Conservation (phyloP, 2,329 filamentous ascomycete species). For the Ascochyta koolunga region DNA sequence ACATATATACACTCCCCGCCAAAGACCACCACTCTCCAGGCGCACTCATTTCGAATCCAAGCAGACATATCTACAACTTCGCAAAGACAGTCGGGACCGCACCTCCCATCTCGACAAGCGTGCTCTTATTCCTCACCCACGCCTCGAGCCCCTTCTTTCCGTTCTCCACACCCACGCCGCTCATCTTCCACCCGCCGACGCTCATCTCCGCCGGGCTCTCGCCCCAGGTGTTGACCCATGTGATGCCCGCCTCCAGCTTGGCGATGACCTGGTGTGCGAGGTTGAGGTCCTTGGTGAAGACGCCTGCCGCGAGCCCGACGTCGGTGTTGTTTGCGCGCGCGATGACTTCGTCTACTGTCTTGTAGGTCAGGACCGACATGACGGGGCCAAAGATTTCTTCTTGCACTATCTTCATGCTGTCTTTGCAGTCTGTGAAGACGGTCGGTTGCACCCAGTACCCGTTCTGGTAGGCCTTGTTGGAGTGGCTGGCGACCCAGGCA, state of each 20-base stretch:
- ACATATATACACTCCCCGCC: background rate
- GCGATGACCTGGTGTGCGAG: slow-evolving; percentile 73
- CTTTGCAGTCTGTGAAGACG: slow-evolving; percentile 84
- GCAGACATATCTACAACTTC: slow-evolving; percentile 28
- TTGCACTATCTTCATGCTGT: slow-evolving; percentile 76
- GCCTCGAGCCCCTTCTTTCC: slow-evolving; percentile 78
- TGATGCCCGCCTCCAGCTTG: slow-evolving; percentile 81
- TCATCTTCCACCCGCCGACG: slow-evolving; percentile 91
- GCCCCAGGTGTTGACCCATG: slow-evolving; percentile 94
- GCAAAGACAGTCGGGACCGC: slow-evolving; percentile 72
- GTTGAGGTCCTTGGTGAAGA: slow-evolving; percentile 79
- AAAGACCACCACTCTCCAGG: background rate
- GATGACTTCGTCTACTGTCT: slow-evolving; percentile 72
- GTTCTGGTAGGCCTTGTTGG: slow-evolving; percentile 51
- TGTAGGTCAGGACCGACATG: slow-evolving; percentile 79
- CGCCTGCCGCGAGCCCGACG: slow-evolving; percentile 81
- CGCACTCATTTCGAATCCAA: background rate
- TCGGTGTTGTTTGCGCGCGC: slow-evolving; percentile 76
- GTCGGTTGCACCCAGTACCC: slow-evolving; percentile 89
- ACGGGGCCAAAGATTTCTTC: slow-evolving; percentile 93
- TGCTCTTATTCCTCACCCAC: slow-evolving; percentile 88
- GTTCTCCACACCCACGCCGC: slow-evolving; percentile 86
- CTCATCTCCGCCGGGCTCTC: slow-evolving; percentile 91
- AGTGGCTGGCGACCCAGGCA: slow-evolving; percentile 51
- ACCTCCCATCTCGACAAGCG: slow-evolving; percentile 80